Evolutionary conservation across 148 eudicot species (phyloP), one percentile per base, ranked within the genome.

Genomic region (Drosera capensis): DNA sequence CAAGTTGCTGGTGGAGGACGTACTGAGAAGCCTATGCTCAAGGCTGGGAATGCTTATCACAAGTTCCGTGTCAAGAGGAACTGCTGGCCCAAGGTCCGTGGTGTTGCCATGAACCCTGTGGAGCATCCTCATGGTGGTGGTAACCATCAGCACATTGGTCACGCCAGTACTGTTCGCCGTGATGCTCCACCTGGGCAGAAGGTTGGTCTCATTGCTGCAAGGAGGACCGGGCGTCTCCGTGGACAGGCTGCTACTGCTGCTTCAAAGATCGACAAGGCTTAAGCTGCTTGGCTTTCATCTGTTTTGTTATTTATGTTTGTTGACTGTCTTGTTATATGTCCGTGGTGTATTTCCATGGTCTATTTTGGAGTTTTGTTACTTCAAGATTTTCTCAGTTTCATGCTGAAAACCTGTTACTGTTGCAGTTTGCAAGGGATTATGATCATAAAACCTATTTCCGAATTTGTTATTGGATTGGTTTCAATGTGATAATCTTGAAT

Each of bases 91-190:
- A 67, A 67, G 71, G 71, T 67, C 28, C 62, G 71, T 51, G 71
- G 71, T 67, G 71, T 67, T 26, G 71, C 71, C 37, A 67, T 67
- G 71, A 67, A 67, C 43, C 71, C 71, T 17, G 71, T 67, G 29
- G 71, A 67, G 63, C 71, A 67, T 67, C 71, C 71, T 14, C 71
- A 67, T 17, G 71, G 71, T 16, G 71, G 71, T 25, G 71, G 71
- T 67, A 67, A 67, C 67, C 71, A 67, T 46, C 71, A 67, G 49
- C 71, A 67, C 29, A 67, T 67, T 51, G 71, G 71, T 56, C 71
- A 67, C 15, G 71, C 71, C 51, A 51, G 59, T 59, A 67, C 71
- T 19, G 67, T 61, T n/a, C 62, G 71, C 20, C 45, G 71, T 38
- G 71, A 67, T 42, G 71, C 71, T 12, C 71, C 71, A 34, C 71